Conservation (phyloP, 1,139 yeast genomes). For the Barnettozyma hawaiiensis region DNA sequence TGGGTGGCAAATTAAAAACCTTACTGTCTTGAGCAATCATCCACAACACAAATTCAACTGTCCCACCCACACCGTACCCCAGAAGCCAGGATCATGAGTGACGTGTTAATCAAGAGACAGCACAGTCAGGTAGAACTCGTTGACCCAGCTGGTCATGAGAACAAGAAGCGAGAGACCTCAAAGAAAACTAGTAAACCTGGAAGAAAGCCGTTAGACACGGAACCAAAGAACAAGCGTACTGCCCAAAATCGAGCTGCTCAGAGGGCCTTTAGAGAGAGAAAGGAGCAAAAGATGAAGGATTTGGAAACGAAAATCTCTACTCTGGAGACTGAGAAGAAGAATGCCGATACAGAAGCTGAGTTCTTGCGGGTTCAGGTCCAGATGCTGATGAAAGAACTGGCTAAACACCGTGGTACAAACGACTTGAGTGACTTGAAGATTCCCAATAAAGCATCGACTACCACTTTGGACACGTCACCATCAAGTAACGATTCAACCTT, state of each 20-base stretch:
- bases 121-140: constrained; percentile 9
- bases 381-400: constrained; percentile 65
- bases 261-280: constrained; percentile 91
- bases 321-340: constrained; percentile 65
- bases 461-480: constrained; percentile 3
- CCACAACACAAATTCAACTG: no score
- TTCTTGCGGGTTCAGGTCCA: constrained; percentile 72
- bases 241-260: constrained; percentile 98
- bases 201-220: constrained; percentile 72
- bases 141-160: constrained; percentile 7
- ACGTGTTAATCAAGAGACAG: constrained; percentile 17
- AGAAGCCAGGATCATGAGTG: constrained; percentile 7
- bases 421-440: constrained; percentile 33
- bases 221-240: constrained; percentile 80
- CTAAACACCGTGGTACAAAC: constrained; percentile 49
- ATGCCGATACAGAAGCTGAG: constrained; percentile 63
- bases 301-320: constrained; percentile 70
- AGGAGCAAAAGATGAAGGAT: constrained; percentile 81
- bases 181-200: constrained; percentile 45
- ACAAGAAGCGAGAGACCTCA: constrained; percentile 23
- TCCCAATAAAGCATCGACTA: constrained; percentile 7
- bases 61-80: no score
- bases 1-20: no score
- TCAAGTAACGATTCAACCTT: constrained; percentile 11
- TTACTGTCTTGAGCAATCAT: no score